Evolutionary conservation across 345 rosid species (phyloP), one percentile per base, ranked within the genome.

Genomic region (Rhodamnia rubescens): DNA sequence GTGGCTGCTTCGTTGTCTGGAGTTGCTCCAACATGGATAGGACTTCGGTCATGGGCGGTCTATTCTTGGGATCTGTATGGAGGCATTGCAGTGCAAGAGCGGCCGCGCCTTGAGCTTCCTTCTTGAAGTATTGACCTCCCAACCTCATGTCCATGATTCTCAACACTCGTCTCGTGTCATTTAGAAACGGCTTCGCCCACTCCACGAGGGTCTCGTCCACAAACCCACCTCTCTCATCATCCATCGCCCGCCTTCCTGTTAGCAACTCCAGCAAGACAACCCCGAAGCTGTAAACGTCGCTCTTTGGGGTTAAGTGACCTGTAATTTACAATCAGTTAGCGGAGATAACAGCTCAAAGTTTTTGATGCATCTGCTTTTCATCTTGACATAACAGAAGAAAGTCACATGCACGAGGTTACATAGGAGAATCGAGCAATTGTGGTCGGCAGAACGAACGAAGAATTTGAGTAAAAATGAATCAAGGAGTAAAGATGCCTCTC

Each of bases 281-380:
- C 20, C 99, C 98, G 11, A 94, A 95, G 91, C 99, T 93, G 87
- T 95, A 96, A 53, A 96, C 98, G 29, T 96, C 98, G 55, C 98
- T 94, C 91, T 94, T 96, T 26, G 98, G 93, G 75, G 97, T 95
- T 92, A 96, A 87, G 91, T 92, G 98, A 88, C 99, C 99, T 96
- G 94, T 83, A 47, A 81, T 64, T 86, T 85, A 57, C 24, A 57
- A 83, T 52, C 81, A 56, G 40, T 61, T 78, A 74, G 83, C 69
- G 7, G 16, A 64, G 51, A 47, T 64, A 16, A 32, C 47, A 69
- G 47, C 78, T 69, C 78, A 36, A 5, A 32, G 7, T 36, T 69
- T 32, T 69, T 69, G 13, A 69, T 47, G 13, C 78, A 36, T 69
- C 78, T 32, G 36, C 27, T 42, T 61, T 26, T 32, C 36, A 61